Evolutionary conservation across 352 stramenopile species (phyloP), one percentile per base, ranked within the genome.

Genomic region (Globisporangium nodosum): DNA sequence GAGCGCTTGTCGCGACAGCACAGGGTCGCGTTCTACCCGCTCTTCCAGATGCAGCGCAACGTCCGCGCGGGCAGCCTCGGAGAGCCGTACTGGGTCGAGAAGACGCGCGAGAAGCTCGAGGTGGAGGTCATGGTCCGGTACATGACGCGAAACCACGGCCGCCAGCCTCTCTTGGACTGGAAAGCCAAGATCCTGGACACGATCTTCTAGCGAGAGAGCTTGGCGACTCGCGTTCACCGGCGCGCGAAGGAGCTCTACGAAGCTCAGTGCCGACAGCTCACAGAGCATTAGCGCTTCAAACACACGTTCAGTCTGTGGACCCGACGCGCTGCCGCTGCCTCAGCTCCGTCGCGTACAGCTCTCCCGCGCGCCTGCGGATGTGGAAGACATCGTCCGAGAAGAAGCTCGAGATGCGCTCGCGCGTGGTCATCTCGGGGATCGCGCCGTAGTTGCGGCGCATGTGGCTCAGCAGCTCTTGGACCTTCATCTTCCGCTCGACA

Each of bases 401-500:
- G 40, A 89, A 49, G 46, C 64, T 83, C 49, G 47, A 69, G n/a
- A 84, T 49, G 27, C 62, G 57, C 58, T 84, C 73, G 2, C 62
- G 45, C 16, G 74, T 50, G 3, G 76, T 73, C 21, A 88, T 46
- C 15, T 73, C 49, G 3, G 80, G 80, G 15, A 85, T 61, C 13
- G 61, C 65, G 0, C 77, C 80, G 12, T 74, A 59, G 18, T 87
- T 74, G 33, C 68, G 73, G 37, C 77, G 73, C 76, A 90, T 90
- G 52, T 85, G 72, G 35, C 65, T 81, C 49, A 88, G 59, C 0
- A 88, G 48, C 3, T 78, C 65, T 33, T 84, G 69, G 5, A 84
- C 68, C 53, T 78, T 79, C 24, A 87, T 58, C 39, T 85, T 85
- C 7, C 76, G 65, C 0, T 64, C 71, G 11, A 77, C 81, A 35